phyloP scores from a whole-genome alignment of 176 grass and related monocot genomes.

The Aegilops umbellulata region DNA sequence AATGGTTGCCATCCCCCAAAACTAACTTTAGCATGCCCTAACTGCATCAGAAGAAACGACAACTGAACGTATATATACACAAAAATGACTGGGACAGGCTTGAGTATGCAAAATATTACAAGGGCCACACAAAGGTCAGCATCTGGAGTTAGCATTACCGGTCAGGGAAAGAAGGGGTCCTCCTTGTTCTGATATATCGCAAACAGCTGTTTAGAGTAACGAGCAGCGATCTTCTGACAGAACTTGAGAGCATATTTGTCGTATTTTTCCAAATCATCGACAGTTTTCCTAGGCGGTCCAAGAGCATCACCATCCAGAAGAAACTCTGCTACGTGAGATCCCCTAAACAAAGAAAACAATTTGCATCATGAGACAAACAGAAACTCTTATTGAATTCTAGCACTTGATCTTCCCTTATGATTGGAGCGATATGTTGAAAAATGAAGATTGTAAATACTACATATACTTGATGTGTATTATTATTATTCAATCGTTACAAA shows the following conservation, averaged over 20 bases:
- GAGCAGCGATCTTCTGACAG: slow-evolving; percentile 45
- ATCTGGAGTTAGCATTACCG: not conserved
- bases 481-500: not conserved
- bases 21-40: slow-evolving; percentile 10
- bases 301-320: slow-evolving; percentile 54
- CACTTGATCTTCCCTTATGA: not conserved
- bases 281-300: slow-evolving; percentile 54
- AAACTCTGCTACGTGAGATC: slow-evolving; percentile 60
- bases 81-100: not conserved
- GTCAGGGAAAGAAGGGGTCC: slow-evolving; percentile 55
- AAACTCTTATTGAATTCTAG: not conserved
- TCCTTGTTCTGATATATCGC: slow-evolving; percentile 69
- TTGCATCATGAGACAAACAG: not conserved
- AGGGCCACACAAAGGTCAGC: not conserved
- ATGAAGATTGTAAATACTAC: not conserved
- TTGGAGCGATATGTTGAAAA: not conserved
- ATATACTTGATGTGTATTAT: not conserved
- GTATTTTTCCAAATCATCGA: slow-evolving; percentile 49
- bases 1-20: not conserved
- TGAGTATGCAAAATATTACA: not conserved
- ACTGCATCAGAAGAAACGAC: not conserved
- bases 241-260: slow-evolving; percentile 35
- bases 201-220: slow-evolving; percentile 78
- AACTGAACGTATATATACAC: not conserved
- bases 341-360: slow-evolving; percentile 37